A percentile compares a stretch with the other conserved stretches of the same genome.
phyloP scores from a whole-genome alignment of 495 filamentous ascomycete genomes.

The Penicillium atrosanguineum region DNA sequence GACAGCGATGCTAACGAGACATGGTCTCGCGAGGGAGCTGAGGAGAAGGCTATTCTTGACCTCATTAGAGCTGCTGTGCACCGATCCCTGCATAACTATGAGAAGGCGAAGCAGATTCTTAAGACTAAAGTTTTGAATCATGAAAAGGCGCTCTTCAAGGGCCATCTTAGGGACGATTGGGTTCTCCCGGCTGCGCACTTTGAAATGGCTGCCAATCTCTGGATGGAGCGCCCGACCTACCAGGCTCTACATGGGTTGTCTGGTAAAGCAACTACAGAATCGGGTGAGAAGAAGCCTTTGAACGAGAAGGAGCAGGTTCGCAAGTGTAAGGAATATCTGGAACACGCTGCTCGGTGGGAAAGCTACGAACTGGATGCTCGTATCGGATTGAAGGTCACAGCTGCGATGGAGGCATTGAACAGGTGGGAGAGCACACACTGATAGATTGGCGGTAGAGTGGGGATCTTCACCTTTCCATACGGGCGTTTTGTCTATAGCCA shows the following conservation, averaged over 20 bases:
- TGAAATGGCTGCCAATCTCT: constrained; percentile 81
- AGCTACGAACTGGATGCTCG: constrained; percentile 82
- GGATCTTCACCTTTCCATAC: neutral
- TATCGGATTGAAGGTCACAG: constrained; percentile 80
- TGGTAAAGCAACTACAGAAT: constrained; percentile 8
- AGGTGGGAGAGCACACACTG: constrained; percentile 54
- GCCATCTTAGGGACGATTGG: constrained; percentile 77
- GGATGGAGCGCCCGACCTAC: constrained; percentile 59
- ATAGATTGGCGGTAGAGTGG: neutral
- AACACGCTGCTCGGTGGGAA: constrained; percentile 82
- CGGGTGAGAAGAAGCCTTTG: constrained; percentile 15
- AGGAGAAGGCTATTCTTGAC: constrained; percentile 71
- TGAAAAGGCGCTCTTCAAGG: constrained; percentile 69
- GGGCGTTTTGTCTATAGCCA: constrained; percentile 7
- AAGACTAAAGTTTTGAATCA: constrained; percentile 58
- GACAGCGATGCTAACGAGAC: constrained; percentile 51
- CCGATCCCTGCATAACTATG: constrained; percentile 57
- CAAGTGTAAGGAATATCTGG: constrained; percentile 70
- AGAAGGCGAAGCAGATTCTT: constrained; percentile 64
- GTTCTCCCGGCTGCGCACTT: constrained; percentile 77
- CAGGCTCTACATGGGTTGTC: constrained; percentile 27
- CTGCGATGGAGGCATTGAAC: constrained; percentile 71
- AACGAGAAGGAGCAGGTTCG: constrained; percentile 51
- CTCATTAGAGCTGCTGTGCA: constrained; percentile 66
- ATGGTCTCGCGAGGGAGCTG: constrained; percentile 59